Base-by-base conservation (phyloP, 306 rosid genomes). In the Parietaria judaica region DNA sequence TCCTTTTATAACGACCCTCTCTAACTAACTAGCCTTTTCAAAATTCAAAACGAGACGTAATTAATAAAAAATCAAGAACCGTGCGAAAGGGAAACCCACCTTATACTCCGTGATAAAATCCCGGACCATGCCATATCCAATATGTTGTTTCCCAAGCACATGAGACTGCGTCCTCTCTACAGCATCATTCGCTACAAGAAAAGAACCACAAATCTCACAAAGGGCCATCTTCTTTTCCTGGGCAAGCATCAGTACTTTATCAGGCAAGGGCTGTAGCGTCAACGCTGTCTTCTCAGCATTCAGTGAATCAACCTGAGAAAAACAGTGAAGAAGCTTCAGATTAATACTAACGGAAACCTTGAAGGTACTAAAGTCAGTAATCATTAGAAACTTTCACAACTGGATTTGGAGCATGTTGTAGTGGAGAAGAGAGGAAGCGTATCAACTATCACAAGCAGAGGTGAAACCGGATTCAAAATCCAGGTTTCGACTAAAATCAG, bases 161-260 rank as follows among this genome's bases (percentile, higher is more conserved):
- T 94, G 99, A 73, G 99, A 94, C 60, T 94, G 99, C 41, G 90
- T 83, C 81, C 99, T 84, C 81, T 94, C 99, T 47, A 80, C 89
- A 62, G 97, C 99, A 88, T 94, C 99, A 76, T 94, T 94, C 67
- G 95, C 99, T 52, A 94, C 86, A 51, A 94, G 99, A 81, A 94
- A 94, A 66, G 99, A 94, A 73, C 99, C 99, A 79, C 99, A 94
- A 15, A 79, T 83, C 80, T 94, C 99, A 70, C 99, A 94, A 7
- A 94, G 94, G 58, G 95, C 95, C 99, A 94, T 94, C 73, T 88
- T 94, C 81, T 94, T 94, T 79, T 94, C 99, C 72, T 88, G 99
- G 35, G 81, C 88, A 51, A 86, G 85, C 90, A 94, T 67, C 73
- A 84, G 65, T 59, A 84, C 82, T 73, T 88, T 89, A 52, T 83